Conservation (phyloP, 495 filamentous ascomycete genomes). For the Bombardia bombarda region DNA sequence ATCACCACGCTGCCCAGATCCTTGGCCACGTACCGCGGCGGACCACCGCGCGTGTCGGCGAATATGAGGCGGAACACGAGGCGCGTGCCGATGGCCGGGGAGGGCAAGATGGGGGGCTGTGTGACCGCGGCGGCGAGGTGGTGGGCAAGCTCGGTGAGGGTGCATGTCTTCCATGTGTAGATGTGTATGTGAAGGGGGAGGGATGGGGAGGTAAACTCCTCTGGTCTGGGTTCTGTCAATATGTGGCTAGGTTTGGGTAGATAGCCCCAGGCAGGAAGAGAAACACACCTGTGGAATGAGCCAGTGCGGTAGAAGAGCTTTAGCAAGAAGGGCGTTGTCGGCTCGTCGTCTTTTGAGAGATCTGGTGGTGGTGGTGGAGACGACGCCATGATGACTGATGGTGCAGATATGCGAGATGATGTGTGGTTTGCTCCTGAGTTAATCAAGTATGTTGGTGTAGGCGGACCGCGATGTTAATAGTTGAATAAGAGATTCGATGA, state of each 20-base stretch:
- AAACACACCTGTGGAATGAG: slow-evolving; percentile 58
- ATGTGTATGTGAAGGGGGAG: slow-evolving; percentile 68
- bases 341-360: background rate
- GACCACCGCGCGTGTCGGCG: slow-evolving; percentile 60
- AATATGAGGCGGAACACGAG: slow-evolving; percentile 82
- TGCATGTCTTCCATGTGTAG: slow-evolving; percentile 83
- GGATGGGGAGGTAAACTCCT: slow-evolving; percentile 51
- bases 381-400: background rate
- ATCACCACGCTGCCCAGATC: slow-evolving; percentile 80
- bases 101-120: slow-evolving; percentile 55
- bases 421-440: too few species aligned
- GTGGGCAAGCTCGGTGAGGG: slow-evolving; percentile 67
- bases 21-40: slow-evolving; percentile 58
- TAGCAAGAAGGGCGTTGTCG: slow-evolving; percentile 74
- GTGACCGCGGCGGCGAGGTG: slow-evolving; percentile 45
- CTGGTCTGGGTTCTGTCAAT: slow-evolving; percentile 38
- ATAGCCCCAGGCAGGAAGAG: too few species aligned
- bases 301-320: slow-evolving; percentile 78
- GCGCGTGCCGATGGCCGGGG: slow-evolving; percentile 69
- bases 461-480: too few species aligned
- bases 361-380: background rate
- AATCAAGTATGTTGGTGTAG: too few species aligned
- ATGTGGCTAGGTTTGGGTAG: too few species aligned
- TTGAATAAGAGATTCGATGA: too few species aligned
- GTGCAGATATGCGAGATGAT: background rate